A percentile compares a stretch with the other conserved stretches of the same genome.
These are phyloP conservation scores for Naganishia cerealis DNA, from an alignment of 1,284 basidiomycete genomes.

Conservation along the genomic window DNA sequence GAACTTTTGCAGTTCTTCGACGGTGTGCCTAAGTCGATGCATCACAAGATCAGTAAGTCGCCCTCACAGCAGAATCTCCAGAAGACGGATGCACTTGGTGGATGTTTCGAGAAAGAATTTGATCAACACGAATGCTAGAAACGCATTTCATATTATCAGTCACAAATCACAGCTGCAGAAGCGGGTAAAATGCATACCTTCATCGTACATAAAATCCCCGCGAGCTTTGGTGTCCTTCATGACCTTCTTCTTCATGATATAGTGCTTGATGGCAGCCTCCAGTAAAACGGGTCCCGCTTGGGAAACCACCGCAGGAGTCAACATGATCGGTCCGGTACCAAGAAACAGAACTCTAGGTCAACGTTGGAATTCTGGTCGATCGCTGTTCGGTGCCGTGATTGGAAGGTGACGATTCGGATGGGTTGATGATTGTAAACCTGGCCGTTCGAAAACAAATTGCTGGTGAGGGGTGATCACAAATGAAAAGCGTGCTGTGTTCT, in stretches of 20 bases:
- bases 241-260: slow-evolving; percentile 63
- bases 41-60: not conserved
- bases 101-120: slow-evolving; percentile 69
- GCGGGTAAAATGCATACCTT: slow-evolving; percentile 50
- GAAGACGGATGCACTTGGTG: slow-evolving; percentile 49
- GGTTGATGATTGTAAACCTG: too few relatives aligned
- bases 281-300: slow-evolving; percentile 67
- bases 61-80: not conserved
- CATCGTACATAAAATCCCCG: slow-evolving; percentile 78
- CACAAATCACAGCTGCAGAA: slow-evolving; percentile 19
- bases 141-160: not conserved
- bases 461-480: not conserved
- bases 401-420: too few relatives aligned
- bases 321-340: slow-evolving; percentile 4
- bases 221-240: slow-evolving; percentile 59
- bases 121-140: slow-evolving; percentile 67
- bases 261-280: slow-evolving; percentile 78
- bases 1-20: slow-evolving; percentile 82
- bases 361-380: not conserved
- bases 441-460: not conserved
- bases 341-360: not conserved
- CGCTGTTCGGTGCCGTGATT: not conserved
- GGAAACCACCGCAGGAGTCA: slow-evolving; percentile 32
- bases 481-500: too few relatives aligned
- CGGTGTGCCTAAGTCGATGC: slow-evolving; percentile 61